phyloP scores from a whole-genome alignment of 2,329 filamentous ascomycete genomes.

The Plectosphaerella cucumerina region DNA sequence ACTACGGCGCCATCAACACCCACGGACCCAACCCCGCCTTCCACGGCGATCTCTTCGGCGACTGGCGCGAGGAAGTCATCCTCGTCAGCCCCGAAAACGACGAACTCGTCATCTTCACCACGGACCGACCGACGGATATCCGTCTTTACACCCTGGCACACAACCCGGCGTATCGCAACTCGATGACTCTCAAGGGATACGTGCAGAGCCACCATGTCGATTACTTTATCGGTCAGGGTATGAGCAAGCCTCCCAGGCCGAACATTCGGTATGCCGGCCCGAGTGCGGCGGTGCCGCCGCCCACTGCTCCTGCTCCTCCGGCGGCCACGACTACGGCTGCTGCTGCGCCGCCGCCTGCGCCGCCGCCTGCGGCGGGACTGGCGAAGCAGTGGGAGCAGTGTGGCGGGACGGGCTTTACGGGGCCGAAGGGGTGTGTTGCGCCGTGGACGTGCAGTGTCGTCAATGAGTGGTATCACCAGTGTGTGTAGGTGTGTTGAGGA shows the following conservation, averaged over 20 bases:
- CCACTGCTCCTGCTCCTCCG: background rate
- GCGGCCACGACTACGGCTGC: constrained; percentile 1
- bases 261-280: constrained; percentile 6
- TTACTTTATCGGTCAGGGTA: constrained; percentile 15
- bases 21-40: constrained; percentile 11
- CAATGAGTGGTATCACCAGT: constrained; percentile 38
- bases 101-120: constrained; percentile 17
- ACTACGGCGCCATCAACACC: constrained; percentile 3
- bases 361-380: constrained; percentile 10
- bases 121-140: constrained; percentile 12
- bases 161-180: constrained; percentile 19
- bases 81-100: constrained; percentile 10
- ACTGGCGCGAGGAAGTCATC: constrained; percentile 18
- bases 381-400: constrained; percentile 30
- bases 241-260: constrained; percentile 11
- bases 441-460: constrained; percentile 29
- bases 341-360: constrained; percentile 1
- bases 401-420: constrained; percentile 29
- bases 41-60: constrained; percentile 14
- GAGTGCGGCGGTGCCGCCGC: background rate
- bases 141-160: constrained; percentile 18
- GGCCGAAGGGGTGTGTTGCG: constrained; percentile 28
- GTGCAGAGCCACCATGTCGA: constrained; percentile 17
- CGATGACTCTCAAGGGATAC: constrained; percentile 18
- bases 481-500: constrained; percentile 20